Conservation (phyloP, 1,139 yeast genomes). For the Nakaseomyces delphensis region DNA sequence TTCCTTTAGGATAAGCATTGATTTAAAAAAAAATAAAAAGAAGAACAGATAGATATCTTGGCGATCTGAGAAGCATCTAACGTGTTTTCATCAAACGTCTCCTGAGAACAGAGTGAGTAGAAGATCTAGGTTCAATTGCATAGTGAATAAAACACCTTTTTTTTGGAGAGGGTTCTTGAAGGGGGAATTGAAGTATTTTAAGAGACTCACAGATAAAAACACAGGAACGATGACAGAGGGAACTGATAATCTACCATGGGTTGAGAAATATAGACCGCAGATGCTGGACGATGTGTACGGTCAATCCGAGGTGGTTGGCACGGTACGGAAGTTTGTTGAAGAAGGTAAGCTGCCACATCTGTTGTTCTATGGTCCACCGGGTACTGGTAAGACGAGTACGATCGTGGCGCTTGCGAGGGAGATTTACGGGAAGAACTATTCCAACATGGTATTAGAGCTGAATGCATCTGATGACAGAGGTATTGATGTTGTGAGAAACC, state of each 20-base stretch:
- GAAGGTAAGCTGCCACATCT: conserved; percentile 83
- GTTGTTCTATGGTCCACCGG: conserved; percentile 94
- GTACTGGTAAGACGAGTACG: conserved; percentile 95
- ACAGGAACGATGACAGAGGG: conserved; percentile 9
- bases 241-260: conserved; percentile 52
- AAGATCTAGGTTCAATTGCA: no score
- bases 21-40: no score
- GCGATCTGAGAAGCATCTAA: no score
- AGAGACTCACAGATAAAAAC: no score
- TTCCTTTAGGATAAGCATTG: no score
- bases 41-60: no score
- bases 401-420: conserved; percentile 84
- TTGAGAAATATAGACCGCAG: conserved; percentile 89
- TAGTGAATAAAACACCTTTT: no score
- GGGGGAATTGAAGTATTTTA: no score
- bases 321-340: conserved; percentile 72
- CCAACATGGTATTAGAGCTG: conserved; percentile 83
- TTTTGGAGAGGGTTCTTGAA: no score
- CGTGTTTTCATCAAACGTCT: no score
- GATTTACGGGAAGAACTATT: conserved; percentile 78
- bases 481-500: conserved; percentile 85
- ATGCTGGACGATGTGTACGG: conserved; percentile 83
- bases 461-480: conserved; percentile 98
- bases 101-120: no score
- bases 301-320: conserved; percentile 75